Evolutionary conservation across 805 yeast species (phyloP), one percentile per base, ranked within the genome.

Genomic region (Phaffomyces thermotolerans): DNA sequence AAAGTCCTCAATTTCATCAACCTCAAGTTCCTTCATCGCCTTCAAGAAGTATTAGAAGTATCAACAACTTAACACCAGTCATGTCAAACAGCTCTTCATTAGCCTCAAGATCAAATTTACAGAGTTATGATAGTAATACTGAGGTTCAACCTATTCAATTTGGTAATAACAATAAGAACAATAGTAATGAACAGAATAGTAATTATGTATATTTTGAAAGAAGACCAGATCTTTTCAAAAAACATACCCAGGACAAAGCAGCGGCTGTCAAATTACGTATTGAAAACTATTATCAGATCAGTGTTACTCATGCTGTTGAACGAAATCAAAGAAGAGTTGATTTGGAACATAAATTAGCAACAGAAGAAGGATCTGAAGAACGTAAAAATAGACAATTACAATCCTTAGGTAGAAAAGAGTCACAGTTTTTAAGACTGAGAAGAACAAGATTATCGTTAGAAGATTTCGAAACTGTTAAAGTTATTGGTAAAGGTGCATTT

Each of bases 401-500:
- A 50, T 76, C 86, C 34, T 71, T 91, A 50, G 97, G 98, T 33
- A 82, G 81, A 58, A 76, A 95, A 44, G 99, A 93, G 63, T 75
- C 96, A 33, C 95, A 91, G 8, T 76, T 84, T 42, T 71, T 93
- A 54, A 78, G 99, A 54, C 84, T 88, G 59, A 76, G 97, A 58
- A 77, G 99, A 62, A 75, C 89, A 42, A 87, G 88, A 65, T 93
- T 96, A 33, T 84, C 84, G 56, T 86, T 89, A 57, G 91, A 90
- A 51, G 99, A 93, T 64, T 93, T 93, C 61, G 93, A 89, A 58
- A 88, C 93, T 69, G 84, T 93, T 48, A 93, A 98, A 7, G 99
- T 93, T 64, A 97, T 93, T 35, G 99, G 99, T 30, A 98, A 93
- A 69, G 99, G 99, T 62, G 99, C 99, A 4, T 93, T 93, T 62